These are phyloP conservation scores for Pseudogymnoascus sp. DNA, from an alignment of 2,329 filamentous ascomycete genomes.

Conservation along the genomic window DNA sequence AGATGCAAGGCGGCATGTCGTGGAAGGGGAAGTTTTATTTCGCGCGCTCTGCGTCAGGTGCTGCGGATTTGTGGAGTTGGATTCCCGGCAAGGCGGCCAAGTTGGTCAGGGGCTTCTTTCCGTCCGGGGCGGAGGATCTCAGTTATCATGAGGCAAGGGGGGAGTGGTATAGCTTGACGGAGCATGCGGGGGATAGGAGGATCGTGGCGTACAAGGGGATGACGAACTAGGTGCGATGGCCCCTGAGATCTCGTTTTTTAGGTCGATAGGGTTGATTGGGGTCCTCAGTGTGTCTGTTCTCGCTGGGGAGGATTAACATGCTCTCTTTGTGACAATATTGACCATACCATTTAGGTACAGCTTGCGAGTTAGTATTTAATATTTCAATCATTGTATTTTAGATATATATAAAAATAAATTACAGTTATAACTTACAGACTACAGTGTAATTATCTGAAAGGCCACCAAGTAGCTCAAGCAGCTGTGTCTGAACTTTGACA, in stretches of 20 bases:
- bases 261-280: not conserved
- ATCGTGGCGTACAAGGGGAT: not conserved
- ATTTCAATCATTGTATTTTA: not conserved
- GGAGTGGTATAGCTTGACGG: constrained; percentile 17
- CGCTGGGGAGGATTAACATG: not conserved
- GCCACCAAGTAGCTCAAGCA: not conserved
- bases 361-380: not conserved
- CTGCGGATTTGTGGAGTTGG: constrained; percentile 29
- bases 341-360: not conserved
- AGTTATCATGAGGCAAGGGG: constrained; percentile 25
- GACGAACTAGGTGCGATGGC: not conserved
- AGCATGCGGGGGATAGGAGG: constrained; percentile 4
- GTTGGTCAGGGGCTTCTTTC: constrained; percentile 19
- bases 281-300: not conserved
- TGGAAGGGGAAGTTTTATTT: constrained; percentile 28
- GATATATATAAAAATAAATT: not conserved
- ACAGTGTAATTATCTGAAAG: too few relatives aligned
- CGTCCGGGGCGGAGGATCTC: constrained; percentile 28
- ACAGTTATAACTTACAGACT: not conserved
- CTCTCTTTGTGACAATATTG: not conserved
- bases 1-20: constrained; percentile 29
- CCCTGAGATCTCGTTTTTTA: not conserved
- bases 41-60: constrained; percentile 22
- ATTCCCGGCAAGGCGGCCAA: constrained; percentile 21
- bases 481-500: not conserved